A percentile compares a stretch with the other conserved stretches of the same genome.
These are phyloP conservation scores for Aspergillus panamensis DNA, from an alignment of 495 filamentous ascomycete species.

Conservation along the genomic window DNA sequence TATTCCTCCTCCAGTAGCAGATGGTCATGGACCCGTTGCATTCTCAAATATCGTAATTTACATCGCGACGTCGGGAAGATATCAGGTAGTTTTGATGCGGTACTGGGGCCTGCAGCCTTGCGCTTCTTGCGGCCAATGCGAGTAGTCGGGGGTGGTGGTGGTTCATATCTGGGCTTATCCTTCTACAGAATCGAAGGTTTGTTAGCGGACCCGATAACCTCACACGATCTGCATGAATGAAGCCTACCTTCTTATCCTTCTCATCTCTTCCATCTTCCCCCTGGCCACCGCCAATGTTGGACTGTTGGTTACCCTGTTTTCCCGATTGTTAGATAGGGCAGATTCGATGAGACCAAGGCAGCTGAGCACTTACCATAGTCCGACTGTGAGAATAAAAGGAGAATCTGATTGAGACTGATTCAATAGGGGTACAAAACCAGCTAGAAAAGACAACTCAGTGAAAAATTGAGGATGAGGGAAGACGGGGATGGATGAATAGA, in stretches of 20 bases:
- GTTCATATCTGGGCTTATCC: constrained; percentile 99
- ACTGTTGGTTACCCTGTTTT: constrained; percentile 69
- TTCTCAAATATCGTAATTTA: constrained; percentile 92
- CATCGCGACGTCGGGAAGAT: constrained; percentile 95
- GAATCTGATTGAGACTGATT: not conserved
- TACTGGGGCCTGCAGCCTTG: constrained; percentile 85
- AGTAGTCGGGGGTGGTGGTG: constrained; percentile 92
- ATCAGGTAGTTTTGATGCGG: constrained; percentile 87
- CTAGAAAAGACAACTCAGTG: constrained; percentile 20
- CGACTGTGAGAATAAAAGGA: constrained; percentile 4
- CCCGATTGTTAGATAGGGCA: constrained; percentile 24
- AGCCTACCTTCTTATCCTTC: constrained; percentile 87
- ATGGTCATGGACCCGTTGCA: constrained; percentile 98
- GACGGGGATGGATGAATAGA: not conserved
- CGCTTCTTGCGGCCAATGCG: constrained; percentile 98
- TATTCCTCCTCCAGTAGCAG: constrained; percentile 96
- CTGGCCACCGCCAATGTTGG: constrained; percentile 69
- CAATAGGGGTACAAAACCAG: constrained; percentile 4
- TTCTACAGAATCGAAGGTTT: constrained; percentile 56
- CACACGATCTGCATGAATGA: not conserved
- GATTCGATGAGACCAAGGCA: constrained; percentile 9
- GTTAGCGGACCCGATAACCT: constrained; percentile 6
- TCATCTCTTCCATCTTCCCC: constrained; percentile 78
- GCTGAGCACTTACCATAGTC: constrained; percentile 36
- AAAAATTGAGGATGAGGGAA: not conserved